These are phyloP conservation scores for Tylopilus intermedius DNA, from an alignment of 768 basidiomycete species.

Conservation along the genomic window DNA sequence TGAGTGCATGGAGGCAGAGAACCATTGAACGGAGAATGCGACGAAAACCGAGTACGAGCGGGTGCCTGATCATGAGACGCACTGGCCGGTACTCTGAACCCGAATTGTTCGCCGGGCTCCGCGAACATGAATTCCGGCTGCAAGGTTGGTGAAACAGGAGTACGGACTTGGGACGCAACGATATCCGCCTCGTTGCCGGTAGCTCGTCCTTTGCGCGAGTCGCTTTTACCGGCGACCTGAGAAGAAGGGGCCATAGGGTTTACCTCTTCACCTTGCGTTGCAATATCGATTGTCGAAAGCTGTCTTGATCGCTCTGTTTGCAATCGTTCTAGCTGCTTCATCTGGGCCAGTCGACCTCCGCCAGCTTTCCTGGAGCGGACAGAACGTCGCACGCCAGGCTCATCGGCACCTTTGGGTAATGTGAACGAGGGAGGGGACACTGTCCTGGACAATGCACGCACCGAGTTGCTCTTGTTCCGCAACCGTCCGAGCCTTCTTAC, in stretches of 20 bases:
- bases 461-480: background rate
- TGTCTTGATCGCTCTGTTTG: background rate
- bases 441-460: too few species aligned
- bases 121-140: background rate
- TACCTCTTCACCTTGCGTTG: background rate
- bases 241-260: slow-evolving; percentile 6
- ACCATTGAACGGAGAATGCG: too few species aligned
- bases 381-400: too few species aligned
- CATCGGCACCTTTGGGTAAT: too few species aligned
- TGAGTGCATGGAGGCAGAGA: too few species aligned
- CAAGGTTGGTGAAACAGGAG: too few species aligned
- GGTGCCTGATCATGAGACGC: background rate
- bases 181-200: background rate
- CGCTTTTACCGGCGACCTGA: background rate
- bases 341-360: too few species aligned
- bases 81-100: background rate
- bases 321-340: background rate
- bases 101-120: background rate
- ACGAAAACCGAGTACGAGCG: background rate
- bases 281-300: background rate
- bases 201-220: background rate
- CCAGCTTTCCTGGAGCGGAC: too few species aligned
- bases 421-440: too few species aligned
- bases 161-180: background rate
- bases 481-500: background rate